Conservation (phyloP, 768 basidiomycete genomes). For the Trametes gibbosa region DNA sequence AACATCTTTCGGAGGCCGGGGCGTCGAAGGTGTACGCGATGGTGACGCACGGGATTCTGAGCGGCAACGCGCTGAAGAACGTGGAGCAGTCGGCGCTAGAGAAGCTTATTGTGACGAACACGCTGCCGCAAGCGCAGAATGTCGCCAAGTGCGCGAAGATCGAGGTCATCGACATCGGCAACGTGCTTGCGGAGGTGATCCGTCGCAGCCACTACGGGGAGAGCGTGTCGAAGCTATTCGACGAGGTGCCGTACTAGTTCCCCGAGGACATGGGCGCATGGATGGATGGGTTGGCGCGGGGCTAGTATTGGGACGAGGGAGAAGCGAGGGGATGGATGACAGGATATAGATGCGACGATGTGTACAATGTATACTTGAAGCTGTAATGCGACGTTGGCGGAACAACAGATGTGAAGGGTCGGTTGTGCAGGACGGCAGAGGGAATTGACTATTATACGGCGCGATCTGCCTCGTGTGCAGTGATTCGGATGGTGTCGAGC, state of each 20-base stretch:
- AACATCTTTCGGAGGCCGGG: conserved; percentile 86
- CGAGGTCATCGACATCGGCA: conserved; percentile 92
- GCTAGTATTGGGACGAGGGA: not conserved
- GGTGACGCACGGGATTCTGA: conserved; percentile 95
- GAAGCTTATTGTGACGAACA: conserved; percentile 98
- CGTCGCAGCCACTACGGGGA: conserved; percentile 97
- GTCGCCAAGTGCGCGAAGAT: conserved; percentile 71
- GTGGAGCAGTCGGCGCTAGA: conserved; percentile 76
- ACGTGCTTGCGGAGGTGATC: conserved; percentile 94
- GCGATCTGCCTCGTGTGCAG: conserved; percentile 8
- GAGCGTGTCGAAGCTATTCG: conserved; percentile 84
- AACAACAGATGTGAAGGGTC: not conserved
- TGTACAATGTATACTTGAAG: conserved; percentile 13
- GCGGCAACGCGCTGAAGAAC: conserved; percentile 78
- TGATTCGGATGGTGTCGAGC: not conserved
- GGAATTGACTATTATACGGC: conserved; percentile 5
- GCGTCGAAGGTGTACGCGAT: conserved; percentile 84
- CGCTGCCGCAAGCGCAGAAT: conserved; percentile 86
- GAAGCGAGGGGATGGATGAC: not conserved
- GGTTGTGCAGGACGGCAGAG: not conserved
- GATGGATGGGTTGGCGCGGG: not conserved
- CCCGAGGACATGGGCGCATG: not conserved
- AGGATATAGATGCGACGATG: conserved; percentile 16
- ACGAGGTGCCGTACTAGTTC: conserved; percentile 81
- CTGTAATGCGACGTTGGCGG: conserved; percentile 5